Percentiles rank a stretch among this genome's conserved stretches.
phyloP scores from a whole-genome alignment of 192 early-diverging fungal genomes.

The Kickxella alabastrina region DNA sequence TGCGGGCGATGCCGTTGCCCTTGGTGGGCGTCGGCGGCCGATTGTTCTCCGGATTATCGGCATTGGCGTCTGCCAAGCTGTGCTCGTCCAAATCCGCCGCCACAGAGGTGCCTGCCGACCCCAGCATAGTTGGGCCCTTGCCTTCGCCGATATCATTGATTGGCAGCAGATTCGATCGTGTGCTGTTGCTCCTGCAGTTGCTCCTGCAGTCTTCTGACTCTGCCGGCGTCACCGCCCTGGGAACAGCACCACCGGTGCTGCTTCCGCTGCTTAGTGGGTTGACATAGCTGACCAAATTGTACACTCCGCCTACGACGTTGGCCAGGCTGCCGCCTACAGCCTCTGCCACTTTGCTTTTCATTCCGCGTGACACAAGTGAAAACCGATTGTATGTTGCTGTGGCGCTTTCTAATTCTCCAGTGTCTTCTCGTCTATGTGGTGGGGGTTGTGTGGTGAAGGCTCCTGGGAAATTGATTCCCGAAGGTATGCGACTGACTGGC shows the following conservation, averaged over 20 bases:
- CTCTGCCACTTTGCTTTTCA: constrained; percentile 30
- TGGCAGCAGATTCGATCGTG: constrained; percentile 2
- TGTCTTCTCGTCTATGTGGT: too few relatives aligned
- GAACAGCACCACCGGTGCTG: too few relatives aligned
- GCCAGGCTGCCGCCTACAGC: constrained; percentile 44
- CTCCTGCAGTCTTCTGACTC: too few relatives aligned
- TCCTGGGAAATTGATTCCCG: constrained; percentile 38
- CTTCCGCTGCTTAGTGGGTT: constrained; percentile 27
- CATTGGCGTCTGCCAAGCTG: constrained; percentile 45
- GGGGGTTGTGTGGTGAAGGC: constrained; percentile 42
- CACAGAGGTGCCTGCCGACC: constrained; percentile 46
- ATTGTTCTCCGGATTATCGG: constrained; percentile 50
- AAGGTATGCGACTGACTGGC: constrained; percentile 24
- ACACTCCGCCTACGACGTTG: constrained; percentile 40
- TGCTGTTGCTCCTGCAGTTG: not conserved
- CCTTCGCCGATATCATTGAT: too few relatives aligned
- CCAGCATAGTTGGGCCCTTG: too few relatives aligned
- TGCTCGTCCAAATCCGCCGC: constrained; percentile 49
- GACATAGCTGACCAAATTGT: constrained; percentile 44
- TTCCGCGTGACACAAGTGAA: constrained; percentile 9
- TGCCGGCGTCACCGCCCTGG: too few relatives aligned
- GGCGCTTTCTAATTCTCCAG: too few relatives aligned
- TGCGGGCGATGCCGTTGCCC: constrained; percentile 34
- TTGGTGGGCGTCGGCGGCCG: constrained; percentile 51
- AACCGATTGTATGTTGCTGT: too few relatives aligned